phyloP scores from a whole-genome alignment of 2,329 filamentous ascomycete species.

The Chaetothyriales sp. region DNA sequence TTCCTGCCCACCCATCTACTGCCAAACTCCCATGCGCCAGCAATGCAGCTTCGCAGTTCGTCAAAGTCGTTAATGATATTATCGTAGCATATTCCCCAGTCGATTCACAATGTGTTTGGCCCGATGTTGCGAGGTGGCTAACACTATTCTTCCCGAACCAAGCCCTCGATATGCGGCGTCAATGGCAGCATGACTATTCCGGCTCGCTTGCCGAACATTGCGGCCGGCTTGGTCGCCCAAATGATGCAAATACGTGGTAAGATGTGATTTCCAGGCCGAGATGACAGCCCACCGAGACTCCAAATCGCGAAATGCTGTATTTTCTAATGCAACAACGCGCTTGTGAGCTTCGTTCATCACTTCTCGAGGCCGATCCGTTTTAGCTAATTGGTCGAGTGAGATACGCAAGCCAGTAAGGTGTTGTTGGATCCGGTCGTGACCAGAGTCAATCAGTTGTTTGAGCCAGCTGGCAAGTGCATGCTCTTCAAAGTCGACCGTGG shows the following conservation, averaged over 20 bases:
- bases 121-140: slow-evolving; percentile 6
- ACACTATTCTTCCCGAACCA: neutral
- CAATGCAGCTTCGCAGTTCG: neutral
- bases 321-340: neutral
- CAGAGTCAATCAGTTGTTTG: neutral
- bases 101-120: slow-evolving; percentile 7
- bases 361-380: neutral
- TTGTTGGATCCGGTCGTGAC: too few relatives aligned
- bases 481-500: neutral
- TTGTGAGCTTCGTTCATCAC: neutral
- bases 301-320: neutral
- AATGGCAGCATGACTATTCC: neutral
- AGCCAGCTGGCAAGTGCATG: neutral
- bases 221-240: neutral
- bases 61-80: neutral
- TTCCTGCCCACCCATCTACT: neutral
- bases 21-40: neutral
- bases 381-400: too few relatives aligned
- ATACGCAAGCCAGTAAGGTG: too few relatives aligned
- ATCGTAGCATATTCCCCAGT: neutral
- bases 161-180: neutral
- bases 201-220: neutral
- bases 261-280: neutral
- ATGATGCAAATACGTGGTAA: neutral
- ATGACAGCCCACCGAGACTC: neutral